Base-by-base conservation (phyloP, 768 basidiomycete genomes). In the Termitomyces heimii region DNA sequence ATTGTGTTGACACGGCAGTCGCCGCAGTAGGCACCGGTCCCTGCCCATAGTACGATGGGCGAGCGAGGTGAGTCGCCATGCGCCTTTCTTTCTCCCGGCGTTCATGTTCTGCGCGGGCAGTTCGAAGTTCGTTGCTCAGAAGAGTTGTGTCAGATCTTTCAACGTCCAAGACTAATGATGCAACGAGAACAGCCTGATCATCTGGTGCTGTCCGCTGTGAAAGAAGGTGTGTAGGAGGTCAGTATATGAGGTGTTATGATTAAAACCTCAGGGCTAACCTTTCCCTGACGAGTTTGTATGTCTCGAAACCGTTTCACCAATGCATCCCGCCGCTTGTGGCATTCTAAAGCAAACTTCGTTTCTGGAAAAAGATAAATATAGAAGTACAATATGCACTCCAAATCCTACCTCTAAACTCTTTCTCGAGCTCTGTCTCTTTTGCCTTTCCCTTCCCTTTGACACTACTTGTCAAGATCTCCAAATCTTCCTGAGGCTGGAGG, bases 11-110 rank as follows among this genome's bases (percentile, higher is more conserved):
- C 45, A 75, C 63, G 18, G 71, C 63, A 44, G 74, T 56, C 34
- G 68, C 62, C 2, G 71, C 55, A 35, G 71, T 60, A 43, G 74
- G 66, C 2, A 67, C 54, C 13, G 46, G 35, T n/a, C 54, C 54
- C 16, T 68, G 66, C 6, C 73, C 61, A 53, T 74, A 76, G 62
- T 75, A 77, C 16, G 70, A 67, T 39, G 78, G 73, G 44, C 82
- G 76, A 48, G 76, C 69, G 18, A 76, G 67, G n/a, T 73, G 70
- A 13, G 72, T 70, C 50, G 69, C 71, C 16, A 76, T 73, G 31
- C 86, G 86, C 67, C 86, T 88, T 71, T 88, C 85, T 59, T 84
- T 79, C 62, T 89, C 85, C 53, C 85, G 66, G 54, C 79, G 80
- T 63, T 92, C 90, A 53, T 84, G 71, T 59, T 90, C 86, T 42